Conservation (phyloP, 148 eudicot species). For the Agrostemma githago region DNA sequence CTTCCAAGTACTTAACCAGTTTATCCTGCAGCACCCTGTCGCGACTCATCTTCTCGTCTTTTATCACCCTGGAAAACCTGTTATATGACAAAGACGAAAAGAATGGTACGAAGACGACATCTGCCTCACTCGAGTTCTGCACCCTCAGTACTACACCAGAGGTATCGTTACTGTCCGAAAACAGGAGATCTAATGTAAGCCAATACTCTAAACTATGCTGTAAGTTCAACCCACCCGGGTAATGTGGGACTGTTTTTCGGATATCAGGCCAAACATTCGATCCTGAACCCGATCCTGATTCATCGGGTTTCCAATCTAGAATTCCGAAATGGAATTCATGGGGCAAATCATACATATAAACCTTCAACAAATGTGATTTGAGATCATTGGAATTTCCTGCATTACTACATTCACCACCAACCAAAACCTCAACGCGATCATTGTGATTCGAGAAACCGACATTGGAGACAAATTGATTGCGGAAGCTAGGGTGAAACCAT, state of each 20-base stretch:
- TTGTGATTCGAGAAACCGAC: constrained; percentile 10
- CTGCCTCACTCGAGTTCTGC: constrained; percentile 75
- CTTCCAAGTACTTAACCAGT: constrained; percentile 52
- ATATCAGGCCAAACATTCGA: constrained; percentile 77
- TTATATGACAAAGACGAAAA: constrained; percentile 78
- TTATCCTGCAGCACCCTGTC: constrained; percentile 58
- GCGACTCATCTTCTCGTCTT: constrained; percentile 35
- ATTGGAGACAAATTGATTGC: constrained; percentile 21
- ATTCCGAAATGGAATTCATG: constrained; percentile 83
- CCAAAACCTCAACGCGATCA: no score
- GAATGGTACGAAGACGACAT: constrained; percentile 83
- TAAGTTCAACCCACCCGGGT: constrained; percentile 85
- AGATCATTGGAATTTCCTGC: constrained; percentile 14
- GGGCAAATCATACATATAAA: constrained; percentile 88
- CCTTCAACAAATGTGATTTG: constrained; percentile 50
- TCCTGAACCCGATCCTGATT: constrained; percentile 25
- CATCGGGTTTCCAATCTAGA: constrained; percentile 56
- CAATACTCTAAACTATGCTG: constrained; percentile 96
- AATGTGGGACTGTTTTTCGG: constrained; percentile 47
- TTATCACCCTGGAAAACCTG: constrained; percentile 46
- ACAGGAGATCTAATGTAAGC: constrained; percentile 84
- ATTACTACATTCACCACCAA: constrained; percentile 1
- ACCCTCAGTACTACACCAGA: constrained; percentile 61
- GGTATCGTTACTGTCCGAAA: constrained; percentile 44
- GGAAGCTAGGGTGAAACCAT: constrained; percentile 31